Evolutionary conservation across 257 asterid genomes (phyloP), one percentile per base, ranked within the genome.

Genomic region (Eucommia ulmoides): DNA sequence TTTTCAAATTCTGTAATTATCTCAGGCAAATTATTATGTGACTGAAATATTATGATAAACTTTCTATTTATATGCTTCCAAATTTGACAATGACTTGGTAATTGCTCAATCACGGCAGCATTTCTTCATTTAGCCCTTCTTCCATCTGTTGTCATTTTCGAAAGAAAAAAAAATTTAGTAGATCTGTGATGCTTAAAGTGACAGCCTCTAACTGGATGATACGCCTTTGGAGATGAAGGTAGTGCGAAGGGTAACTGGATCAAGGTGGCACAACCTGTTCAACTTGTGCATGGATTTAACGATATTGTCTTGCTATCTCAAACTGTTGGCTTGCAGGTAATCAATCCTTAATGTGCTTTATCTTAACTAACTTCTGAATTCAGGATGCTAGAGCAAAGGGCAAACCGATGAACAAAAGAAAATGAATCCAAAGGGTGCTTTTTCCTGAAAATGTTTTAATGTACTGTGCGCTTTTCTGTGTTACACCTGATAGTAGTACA

Each of bases 241-340:
- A 80, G 85, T 50, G 80, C 74, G 19, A 80, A 63, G 66, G 97
- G 97, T 38, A 58, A 84, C 19, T 88, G 96, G 97, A 69, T 61
- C 60, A 72, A 76, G 73, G 96, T 88, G 35, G 71, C 55, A 45
- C 85, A 84, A 77, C 80, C 87, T 38, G 65, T 84, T 63, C 60
- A 71, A 46, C 81, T 88, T 24, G 52, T 56, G 33, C 78, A 72
- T 68, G 97, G 97, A 53, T 74, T 74, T 74, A 84, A 84, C 56
- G 88, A 88, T 58, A 65, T 84, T 62, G 41, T 66, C 22, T 65
- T 88, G 54, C 63, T 88, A 65, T 77, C 96, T 59, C 74, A 84
- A 72, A 80, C 97, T 26, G 76, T 84, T 59, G 97, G 96, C 54
- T 76, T 84, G 78, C 97, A 88, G 94, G 95, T 88, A 70, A 57